These are phyloP conservation scores for Beauveria sp. DNA, from an alignment of 2,329 filamentous ascomycete genomes.

Conservation along the genomic window DNA sequence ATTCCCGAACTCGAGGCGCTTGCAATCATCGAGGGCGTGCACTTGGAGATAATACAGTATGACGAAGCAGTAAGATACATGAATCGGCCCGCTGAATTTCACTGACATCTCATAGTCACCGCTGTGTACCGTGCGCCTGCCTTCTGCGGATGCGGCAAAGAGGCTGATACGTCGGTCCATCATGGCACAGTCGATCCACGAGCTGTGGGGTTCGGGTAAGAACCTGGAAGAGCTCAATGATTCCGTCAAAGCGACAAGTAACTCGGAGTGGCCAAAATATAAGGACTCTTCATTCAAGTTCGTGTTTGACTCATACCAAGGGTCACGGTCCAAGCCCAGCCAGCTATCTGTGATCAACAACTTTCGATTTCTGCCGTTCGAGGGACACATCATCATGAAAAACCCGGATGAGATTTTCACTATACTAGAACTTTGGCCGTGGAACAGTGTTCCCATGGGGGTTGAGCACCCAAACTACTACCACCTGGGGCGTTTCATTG, in stretches of 20 bases:
- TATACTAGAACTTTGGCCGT: constrained; percentile 74
- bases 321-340: constrained; percentile 54
- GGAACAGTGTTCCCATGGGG: constrained; percentile 40
- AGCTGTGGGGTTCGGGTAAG: constrained; percentile 73
- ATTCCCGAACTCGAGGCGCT: constrained; percentile 76
- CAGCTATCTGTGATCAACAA: constrained; percentile 73
- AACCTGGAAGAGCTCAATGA: constrained; percentile 62
- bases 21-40: constrained; percentile 58
- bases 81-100: constrained; percentile 8
- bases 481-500: constrained; percentile 68
- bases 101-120: constrained; percentile 56
- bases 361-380: constrained; percentile 70
- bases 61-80: constrained; percentile 55
- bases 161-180: constrained; percentile 69
- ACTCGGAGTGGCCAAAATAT: constrained; percentile 58
- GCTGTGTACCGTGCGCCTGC: constrained; percentile 69
- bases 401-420: constrained; percentile 67
- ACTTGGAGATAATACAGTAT: constrained; percentile 70
- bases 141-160: constrained; percentile 55
- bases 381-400: constrained; percentile 71
- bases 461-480: constrained; percentile 49
- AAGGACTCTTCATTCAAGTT: constrained; percentile 69
- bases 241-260: constrained; percentile 50
- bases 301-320: constrained; percentile 73
- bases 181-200: constrained; percentile 74